Conservation (phyloP, 2,329 filamentous ascomycete species). For the Camillea tinctor region DNA sequence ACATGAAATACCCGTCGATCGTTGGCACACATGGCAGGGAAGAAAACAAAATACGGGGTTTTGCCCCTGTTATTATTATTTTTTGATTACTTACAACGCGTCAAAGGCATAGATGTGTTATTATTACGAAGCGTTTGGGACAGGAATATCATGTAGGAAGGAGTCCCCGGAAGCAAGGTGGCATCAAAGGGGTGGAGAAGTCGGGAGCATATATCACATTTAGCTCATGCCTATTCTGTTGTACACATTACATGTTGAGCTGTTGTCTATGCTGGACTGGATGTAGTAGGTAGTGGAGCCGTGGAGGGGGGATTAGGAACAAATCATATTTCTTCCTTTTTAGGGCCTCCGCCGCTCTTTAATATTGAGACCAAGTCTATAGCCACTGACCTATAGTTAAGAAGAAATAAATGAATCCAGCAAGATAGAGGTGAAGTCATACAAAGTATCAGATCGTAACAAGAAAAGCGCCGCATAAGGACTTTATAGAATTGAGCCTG, state of each 20-base stretch:
- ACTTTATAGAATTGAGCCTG: too few species aligned
- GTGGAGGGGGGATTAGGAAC: not conserved
- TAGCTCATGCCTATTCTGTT: not conserved
- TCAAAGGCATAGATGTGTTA: not conserved
- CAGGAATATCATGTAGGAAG: not conserved
- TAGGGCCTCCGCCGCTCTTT: too few species aligned
- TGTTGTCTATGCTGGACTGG: not conserved
- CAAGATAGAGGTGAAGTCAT: too few species aligned
- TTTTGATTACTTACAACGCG: not conserved
- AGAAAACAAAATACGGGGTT: not conserved
- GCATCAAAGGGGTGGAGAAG: not conserved
- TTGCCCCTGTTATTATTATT: not conserved
- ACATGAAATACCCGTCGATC: not conserved
- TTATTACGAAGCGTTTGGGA: not conserved
- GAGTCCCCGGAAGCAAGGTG: not conserved
- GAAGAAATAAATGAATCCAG: too few species aligned
- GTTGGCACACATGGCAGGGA: not conserved
- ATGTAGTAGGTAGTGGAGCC: not conserved
- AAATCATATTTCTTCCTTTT: too few species aligned
- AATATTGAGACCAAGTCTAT: too few species aligned
- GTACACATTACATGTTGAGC: not conserved
- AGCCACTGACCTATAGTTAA: too few species aligned
- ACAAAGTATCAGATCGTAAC: too few species aligned
- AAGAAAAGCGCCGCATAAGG: too few species aligned
- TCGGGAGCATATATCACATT: not conserved